These are phyloP conservation scores for Tylopilus intermedius DNA, from an alignment of 768 basidiomycete genomes.

Conservation along the genomic window DNA sequence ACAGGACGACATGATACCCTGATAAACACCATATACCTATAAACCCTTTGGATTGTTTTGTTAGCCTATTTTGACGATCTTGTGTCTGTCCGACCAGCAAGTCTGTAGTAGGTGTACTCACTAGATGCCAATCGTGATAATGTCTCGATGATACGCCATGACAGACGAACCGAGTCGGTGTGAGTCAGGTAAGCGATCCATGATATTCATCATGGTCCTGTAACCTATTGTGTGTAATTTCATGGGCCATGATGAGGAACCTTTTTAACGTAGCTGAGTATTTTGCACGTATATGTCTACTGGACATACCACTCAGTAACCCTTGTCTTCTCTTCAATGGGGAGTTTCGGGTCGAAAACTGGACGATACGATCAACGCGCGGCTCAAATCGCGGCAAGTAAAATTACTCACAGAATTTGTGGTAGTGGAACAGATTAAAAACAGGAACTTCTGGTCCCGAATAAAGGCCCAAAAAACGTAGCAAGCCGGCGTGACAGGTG, in stretches of 20 bases:
- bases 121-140: not conserved
- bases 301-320: conserved; percentile 10
- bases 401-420: conserved; percentile 3
- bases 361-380: not conserved
- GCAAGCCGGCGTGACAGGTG: conserved; percentile 50
- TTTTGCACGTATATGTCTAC: too few relatives aligned
- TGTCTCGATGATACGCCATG: not conserved
- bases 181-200: not conserved
- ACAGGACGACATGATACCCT: conserved; percentile 21
- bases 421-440: conserved; percentile 13
- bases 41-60: conserved; percentile 10
- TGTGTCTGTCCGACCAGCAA: not conserved
- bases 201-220: not conserved
- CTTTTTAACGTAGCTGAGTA: too few relatives aligned
- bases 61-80: not conserved
- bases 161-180: too few relatives aligned
- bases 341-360: not conserved
- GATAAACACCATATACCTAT: conserved; percentile 11
- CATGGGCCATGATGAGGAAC: too few relatives aligned
- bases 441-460: conserved; percentile 5
- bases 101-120: conserved; percentile 11
- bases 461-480: conserved; percentile 40
- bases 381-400: not conserved
- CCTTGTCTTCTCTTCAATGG: conserved; percentile 3
- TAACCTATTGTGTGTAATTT: conserved; percentile 23